Evolutionary conservation across 177 flowering plant species (phyloP), one percentile per base, ranked within the genome.

Genomic region (Vitis hybrid): DNA sequence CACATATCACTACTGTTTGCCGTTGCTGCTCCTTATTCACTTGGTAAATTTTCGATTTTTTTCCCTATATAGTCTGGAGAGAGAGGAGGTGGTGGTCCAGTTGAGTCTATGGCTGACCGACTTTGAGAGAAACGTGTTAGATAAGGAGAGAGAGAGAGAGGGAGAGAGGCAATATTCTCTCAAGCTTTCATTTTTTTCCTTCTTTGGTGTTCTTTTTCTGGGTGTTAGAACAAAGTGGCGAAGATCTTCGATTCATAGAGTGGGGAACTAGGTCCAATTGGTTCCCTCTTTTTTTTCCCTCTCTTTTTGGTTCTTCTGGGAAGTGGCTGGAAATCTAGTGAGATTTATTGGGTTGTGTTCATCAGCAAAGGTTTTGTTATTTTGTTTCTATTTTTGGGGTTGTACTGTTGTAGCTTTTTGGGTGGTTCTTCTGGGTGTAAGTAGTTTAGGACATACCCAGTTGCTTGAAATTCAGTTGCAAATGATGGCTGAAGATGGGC

Each of bases 21-120:
- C 12, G 6, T 4, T 55, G 17, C 8, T 55, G 47, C 47, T 38
- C 9, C 47, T 38, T 38, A 38, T 38, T 38, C 47, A 38, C 47
- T 38, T 38, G 47, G 47, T 38, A 38, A 38, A 38, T 38, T 38
- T 38, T 68, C 14, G 1, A 69, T 38, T 49, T 49, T 38, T 19
- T 53, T 60, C 63, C 62, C 18, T 38, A 47, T 18, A 11, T 61
- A 68, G 3, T 69, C 4, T 11, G 59, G 65, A 66, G 67, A 72
- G 52, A 74, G 70, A 38, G 69, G 55, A 18, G 74, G 86, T 76
- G 88, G 85, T 76, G 88, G 85, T 78, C 85, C 86, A 80, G 73
- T 50, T 55, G 75, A 76, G 77, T 81, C 80, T 75, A 74, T 72
- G 82, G 82, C 82, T 78, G 82, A 82, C 81, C 77, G 79, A 77